These are phyloP conservation scores for Penicillium sp. DNA, from an alignment of 2,329 filamentous ascomycete species.

Conservation along the genomic window DNA sequence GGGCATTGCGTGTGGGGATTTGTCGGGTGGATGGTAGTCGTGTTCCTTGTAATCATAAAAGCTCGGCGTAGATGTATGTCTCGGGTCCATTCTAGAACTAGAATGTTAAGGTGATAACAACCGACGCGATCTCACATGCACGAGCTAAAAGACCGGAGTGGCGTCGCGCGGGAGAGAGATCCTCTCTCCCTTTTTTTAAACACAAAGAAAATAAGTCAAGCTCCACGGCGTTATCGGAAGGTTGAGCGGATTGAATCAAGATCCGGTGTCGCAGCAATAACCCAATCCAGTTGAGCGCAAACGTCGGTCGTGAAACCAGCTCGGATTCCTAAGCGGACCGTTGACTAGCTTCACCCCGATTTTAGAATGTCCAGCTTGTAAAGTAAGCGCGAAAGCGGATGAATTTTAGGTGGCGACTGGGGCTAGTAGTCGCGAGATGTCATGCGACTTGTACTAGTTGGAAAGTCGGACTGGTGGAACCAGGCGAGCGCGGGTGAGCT, in stretches of 20 bases:
- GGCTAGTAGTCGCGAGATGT: slow-evolving; percentile 1
- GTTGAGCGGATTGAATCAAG: slow-evolving; percentile 17
- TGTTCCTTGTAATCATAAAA: slow-evolving; percentile 41
- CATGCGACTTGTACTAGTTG: slow-evolving; percentile 21
- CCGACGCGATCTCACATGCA: slow-evolving; percentile 1
- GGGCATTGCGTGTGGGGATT: slow-evolving; percentile 41
- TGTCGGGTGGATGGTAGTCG: slow-evolving; percentile 35
- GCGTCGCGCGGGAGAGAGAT: slow-evolving; percentile 7
- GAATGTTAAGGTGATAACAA: not conserved
- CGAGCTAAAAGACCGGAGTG: not conserved
- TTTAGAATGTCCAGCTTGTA: slow-evolving; percentile 23
- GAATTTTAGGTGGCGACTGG: slow-evolving; percentile 5
- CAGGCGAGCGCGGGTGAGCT: not conserved
- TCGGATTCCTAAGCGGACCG: slow-evolving; percentile 18
- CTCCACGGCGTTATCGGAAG: slow-evolving; percentile 7
- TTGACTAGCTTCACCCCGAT: slow-evolving; percentile 13
- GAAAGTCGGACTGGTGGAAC: slow-evolving; percentile 18
- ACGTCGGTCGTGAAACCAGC: slow-evolving; percentile 25
- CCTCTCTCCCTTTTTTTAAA: not conserved
- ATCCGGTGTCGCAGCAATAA: slow-evolving; percentile 17
- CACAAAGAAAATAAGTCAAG: slow-evolving; percentile 1
- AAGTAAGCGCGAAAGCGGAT: slow-evolving; percentile 7
- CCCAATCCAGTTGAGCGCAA: slow-evolving; percentile 27
- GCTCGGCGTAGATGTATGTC: slow-evolving; percentile 42
- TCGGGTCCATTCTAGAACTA: slow-evolving; percentile 46